A percentile compares a stretch with the other conserved stretches of the same genome.
Evolutionary conservation across 2,329 filamentous ascomycete genomes (phyloP).

Genomic region (Colletotrichum echinochloae): DNA sequence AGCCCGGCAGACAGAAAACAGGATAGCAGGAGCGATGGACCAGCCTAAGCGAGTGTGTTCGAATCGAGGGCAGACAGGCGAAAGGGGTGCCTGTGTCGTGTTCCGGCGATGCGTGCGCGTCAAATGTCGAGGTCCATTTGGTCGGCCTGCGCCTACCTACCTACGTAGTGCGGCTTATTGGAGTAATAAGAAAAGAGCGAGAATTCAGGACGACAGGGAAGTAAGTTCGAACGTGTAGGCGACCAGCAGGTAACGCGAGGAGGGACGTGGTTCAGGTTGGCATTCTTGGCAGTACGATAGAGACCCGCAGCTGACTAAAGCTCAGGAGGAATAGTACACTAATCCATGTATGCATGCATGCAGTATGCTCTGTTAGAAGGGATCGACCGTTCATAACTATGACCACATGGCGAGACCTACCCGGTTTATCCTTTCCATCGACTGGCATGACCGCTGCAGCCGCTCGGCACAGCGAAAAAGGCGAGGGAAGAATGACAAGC

Average conservation of each 20-base stretch:
- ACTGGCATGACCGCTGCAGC: conserved; percentile 15
- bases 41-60: background rate
- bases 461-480: conserved; percentile 1
- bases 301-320: background rate
- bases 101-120: conserved; percentile 34
- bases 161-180: conserved; percentile 22
- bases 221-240: conserved; percentile 18
- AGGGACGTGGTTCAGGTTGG: background rate
- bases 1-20: background rate
- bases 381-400: conserved; percentile 24
- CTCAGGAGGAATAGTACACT: background rate
- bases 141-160: conserved; percentile 18
- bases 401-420: conserved; percentile 20
- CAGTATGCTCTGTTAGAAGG: background rate
- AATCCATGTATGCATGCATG: conserved; percentile 10
- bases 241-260: conserved; percentile 11
- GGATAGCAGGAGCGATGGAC: background rate
- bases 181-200: conserved; percentile 16
- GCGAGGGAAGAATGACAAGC: background rate
- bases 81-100: conserved; percentile 7
- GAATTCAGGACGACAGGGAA: background rate
- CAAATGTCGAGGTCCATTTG: conserved; percentile 30
- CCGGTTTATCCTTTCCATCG: background rate
- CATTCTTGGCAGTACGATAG: background rate
- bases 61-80: background rate